These are phyloP conservation scores for Trypanosoma avium DNA, from an alignment of 208 protist species.

Conservation along the genomic window DNA sequence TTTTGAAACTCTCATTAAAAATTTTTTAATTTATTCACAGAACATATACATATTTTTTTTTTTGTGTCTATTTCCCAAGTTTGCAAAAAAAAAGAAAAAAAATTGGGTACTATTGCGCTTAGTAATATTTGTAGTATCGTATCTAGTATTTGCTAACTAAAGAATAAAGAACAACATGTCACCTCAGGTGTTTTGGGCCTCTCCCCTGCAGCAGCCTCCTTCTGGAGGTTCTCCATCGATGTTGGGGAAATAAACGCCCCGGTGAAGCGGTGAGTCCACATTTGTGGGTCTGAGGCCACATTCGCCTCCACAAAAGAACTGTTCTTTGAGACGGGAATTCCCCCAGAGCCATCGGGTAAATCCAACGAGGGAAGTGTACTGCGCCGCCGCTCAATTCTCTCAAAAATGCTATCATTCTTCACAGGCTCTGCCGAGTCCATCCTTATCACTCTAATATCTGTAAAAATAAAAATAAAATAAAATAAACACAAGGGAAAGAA, in stretches of 20 bases:
- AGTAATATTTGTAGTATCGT: neutral
- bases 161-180: slow-evolving; percentile 27
- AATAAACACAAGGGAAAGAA: no score
- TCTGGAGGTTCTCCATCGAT: no score
- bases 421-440: neutral
- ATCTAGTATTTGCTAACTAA: neutral
- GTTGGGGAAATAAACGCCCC: slow-evolving; percentile 2
- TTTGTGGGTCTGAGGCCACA: slow-evolving; percentile 6
- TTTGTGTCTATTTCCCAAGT: no score
- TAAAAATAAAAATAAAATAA: neutral
- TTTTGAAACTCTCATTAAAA: no score
- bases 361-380: slow-evolving; percentile 7
- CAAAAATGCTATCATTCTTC: slow-evolving; percentile 2
- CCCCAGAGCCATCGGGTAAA: slow-evolving; percentile 10
- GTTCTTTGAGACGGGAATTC: slow-evolving; percentile 24
- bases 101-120: neutral
- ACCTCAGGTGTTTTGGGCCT: slow-evolving; percentile 24
- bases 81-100: neutral
- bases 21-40: no score
- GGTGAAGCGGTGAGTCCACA: slow-evolving; percentile 22
- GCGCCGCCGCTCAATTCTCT: slow-evolving; percentile 16
- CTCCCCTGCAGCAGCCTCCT: neutral
- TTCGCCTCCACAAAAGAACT: slow-evolving; percentile 22
- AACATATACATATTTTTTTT: no score
- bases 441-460: neutral